Conservation (phyloP, 306 rosid genomes). For the Rubus idaeus region DNA sequence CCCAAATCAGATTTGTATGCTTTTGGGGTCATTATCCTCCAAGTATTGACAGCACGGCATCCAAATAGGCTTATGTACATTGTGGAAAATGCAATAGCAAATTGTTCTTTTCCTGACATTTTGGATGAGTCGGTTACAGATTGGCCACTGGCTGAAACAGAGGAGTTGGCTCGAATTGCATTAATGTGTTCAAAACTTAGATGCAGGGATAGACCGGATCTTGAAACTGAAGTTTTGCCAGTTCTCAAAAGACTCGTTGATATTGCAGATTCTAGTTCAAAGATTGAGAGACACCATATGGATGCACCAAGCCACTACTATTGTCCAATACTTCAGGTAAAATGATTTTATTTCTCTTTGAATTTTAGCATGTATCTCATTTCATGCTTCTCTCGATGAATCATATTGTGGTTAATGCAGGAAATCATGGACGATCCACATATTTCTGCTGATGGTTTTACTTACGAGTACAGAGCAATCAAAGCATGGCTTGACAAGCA, state of each 20-base stretch:
- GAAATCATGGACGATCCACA: constrained; percentile 88
- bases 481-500: constrained; percentile 84
- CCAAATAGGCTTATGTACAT: constrained; percentile 61
- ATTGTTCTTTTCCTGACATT: constrained; percentile 47
- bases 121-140: constrained; percentile 71
- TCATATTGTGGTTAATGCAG: constrained; percentile 41
- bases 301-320: constrained; percentile 72
- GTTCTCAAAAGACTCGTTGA: constrained; percentile 56
- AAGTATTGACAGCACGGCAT: constrained; percentile 61
- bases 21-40: constrained; percentile 76
- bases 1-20: constrained; percentile 94
- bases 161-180: constrained; percentile 65
- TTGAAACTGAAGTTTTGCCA: constrained; percentile 85
- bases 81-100: constrained; percentile 65
- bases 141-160: constrained; percentile 81
- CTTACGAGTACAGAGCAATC: constrained; percentile 81
- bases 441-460: constrained; percentile 88
- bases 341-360: constrained; percentile 1
- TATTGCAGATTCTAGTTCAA: constrained; percentile 51
- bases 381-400: background rate
- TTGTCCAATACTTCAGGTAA: constrained; percentile 96
- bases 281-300: constrained; percentile 32
- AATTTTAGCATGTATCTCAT: background rate
- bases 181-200: constrained; percentile 70
- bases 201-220: constrained; percentile 97